phyloP scores from a whole-genome alignment of 495 filamentous ascomycete genomes.

The Neurospora hispaniola region DNA sequence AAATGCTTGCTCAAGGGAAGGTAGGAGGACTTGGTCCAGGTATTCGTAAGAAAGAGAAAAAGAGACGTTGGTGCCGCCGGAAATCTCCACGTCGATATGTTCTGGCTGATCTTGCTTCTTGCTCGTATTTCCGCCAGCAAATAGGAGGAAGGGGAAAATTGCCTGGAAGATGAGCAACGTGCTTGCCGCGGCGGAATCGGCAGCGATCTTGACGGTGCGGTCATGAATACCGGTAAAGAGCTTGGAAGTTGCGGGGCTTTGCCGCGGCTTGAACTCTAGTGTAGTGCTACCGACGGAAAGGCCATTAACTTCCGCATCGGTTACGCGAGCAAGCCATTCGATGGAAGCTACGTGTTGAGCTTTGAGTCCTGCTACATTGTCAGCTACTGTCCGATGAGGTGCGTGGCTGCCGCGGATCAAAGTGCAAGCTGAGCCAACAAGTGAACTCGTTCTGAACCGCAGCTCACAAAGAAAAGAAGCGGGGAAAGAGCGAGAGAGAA shows the following conservation, averaged over 20 bases:
- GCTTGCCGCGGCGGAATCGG: conserved; percentile 36
- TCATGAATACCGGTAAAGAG: not conserved
- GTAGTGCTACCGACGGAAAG: conserved; percentile 43
- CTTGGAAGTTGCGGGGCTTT: conserved; percentile 26
- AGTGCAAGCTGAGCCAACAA: not conserved
- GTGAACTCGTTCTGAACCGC: not conserved
- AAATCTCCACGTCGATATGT: conserved; percentile 48
- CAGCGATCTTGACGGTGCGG: conserved; percentile 33
- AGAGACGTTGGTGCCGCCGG: conserved; percentile 69
- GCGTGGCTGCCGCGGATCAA: not conserved
- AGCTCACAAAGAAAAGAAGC: not conserved
- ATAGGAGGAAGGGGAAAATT: conserved; percentile 65
- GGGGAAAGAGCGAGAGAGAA: conserved; percentile 4
- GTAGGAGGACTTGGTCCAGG: conserved; percentile 61
- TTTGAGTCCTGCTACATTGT: conserved; percentile 49
- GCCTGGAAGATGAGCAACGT: conserved; percentile 73
- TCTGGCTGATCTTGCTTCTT: conserved; percentile 7
- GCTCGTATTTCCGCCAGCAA: conserved; percentile 32
- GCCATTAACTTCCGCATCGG: conserved; percentile 46
- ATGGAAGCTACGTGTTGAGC: conserved; percentile 63
- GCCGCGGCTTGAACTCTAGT: conserved; percentile 40
- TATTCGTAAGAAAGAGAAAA: conserved; percentile 70
- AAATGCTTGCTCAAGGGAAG: conserved; percentile 53
- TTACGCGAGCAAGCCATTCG: conserved; percentile 52
- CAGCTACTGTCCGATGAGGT: not conserved